A percentile compares a stretch with the other conserved stretches of the same genome.
phyloP scores from a whole-genome alignment of 495 filamentous ascomycete species.

The Tuber umbilicatum region DNA sequence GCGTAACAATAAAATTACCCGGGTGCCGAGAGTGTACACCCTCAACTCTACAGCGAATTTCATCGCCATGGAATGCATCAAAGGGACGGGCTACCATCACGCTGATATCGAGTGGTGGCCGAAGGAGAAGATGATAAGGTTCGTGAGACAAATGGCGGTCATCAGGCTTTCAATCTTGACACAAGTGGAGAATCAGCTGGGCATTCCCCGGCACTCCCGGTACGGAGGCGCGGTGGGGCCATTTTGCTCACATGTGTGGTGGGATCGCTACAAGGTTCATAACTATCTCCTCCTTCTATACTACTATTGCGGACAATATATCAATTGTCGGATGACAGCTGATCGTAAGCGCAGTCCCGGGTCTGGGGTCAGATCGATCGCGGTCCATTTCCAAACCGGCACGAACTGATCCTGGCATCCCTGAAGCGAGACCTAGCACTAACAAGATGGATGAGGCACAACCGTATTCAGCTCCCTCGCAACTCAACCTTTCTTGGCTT shows the following conservation, averaged over 20 bases:
- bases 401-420: background rate
- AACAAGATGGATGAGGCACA: background rate
- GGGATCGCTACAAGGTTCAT: background rate
- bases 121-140: background rate
- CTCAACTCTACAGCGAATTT: background rate
- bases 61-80: background rate
- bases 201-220: background rate
- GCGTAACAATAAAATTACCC: background rate
- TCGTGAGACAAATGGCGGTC: background rate
- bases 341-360: background rate
- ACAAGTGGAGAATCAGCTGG: background rate
- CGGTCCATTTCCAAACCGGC: background rate
- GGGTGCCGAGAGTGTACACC: background rate
- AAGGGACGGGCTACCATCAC: background rate
- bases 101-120: background rate
- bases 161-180: background rate
- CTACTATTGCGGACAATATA: no score
- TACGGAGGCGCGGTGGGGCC: background rate
- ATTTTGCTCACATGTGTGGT: background rate
- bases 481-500: no score
- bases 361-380: background rate
- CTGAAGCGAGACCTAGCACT: background rate
- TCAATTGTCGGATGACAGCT: background rate
- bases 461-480: accelerated
- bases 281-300: no score